Percentiles rank a stretch among this genome's conserved stretches.
Evolutionary conservation across 441 rosid species (phyloP).

Genomic region (Adansonia madagascariensis): DNA sequence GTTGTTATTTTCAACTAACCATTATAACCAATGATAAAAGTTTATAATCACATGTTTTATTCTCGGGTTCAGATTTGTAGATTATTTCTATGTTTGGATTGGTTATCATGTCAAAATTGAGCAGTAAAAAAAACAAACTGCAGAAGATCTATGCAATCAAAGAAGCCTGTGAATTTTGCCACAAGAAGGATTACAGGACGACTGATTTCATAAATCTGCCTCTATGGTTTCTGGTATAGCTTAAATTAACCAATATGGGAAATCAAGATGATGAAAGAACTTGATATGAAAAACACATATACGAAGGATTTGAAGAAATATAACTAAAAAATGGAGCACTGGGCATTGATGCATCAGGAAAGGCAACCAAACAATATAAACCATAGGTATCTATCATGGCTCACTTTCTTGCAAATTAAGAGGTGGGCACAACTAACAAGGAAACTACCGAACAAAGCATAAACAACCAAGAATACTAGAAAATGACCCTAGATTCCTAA

Average conservation of each 20-base stretch:
- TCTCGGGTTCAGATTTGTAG: neutral
- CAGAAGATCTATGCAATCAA: conserved; percentile 8
- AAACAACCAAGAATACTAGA: neutral
- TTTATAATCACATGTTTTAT: neutral
- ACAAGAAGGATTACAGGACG: neutral
- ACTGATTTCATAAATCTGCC: neutral
- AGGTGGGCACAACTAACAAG: neutral
- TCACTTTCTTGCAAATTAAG: conserved; percentile 1
- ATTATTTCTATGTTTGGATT: neutral
- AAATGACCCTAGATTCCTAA: neutral
- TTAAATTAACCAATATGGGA: neutral
- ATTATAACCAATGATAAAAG: neutral
- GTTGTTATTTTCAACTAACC: neutral
- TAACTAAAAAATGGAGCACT: neutral
- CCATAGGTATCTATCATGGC: neutral
- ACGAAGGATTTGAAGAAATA: conserved; percentile 1
- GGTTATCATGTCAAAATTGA: neutral
- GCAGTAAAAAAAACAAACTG: neutral
- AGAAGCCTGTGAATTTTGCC: neutral
- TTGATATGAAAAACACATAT: neutral
- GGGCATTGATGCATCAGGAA: neutral
- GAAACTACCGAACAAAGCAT: neutral
- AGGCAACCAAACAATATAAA: neutral
- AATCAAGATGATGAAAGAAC: neutral
- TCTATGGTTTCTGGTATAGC: neutral